Evolutionary conservation across 169 alveolate species (phyloP).

Genomic region (Cystoisospora suis): DNA sequence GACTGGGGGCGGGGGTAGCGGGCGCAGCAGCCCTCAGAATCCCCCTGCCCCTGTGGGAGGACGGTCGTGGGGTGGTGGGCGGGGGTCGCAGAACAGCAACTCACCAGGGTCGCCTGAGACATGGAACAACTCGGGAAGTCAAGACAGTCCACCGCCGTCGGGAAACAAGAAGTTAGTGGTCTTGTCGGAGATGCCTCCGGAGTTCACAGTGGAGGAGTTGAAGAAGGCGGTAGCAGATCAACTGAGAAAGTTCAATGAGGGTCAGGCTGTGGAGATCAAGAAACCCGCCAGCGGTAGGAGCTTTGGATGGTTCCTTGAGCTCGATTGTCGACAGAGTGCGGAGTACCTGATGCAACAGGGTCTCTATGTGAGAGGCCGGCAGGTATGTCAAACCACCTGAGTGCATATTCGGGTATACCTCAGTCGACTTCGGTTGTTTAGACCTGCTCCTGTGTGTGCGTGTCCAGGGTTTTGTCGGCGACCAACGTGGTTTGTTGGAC

Average conservation of each 20-base stretch:
- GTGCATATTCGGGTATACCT: neutral
- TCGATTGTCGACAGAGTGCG: slow-evolving; percentile 41
- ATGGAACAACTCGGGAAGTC: neutral
- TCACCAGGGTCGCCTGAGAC: neutral
- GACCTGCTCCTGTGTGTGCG: neutral
- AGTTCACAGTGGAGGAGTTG: slow-evolving; percentile 29
- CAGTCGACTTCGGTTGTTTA: neutral
- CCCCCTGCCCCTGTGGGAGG: neutral
- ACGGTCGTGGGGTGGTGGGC: neutral
- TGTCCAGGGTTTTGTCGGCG: neutral
- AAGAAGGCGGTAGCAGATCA: slow-evolving; percentile 9
- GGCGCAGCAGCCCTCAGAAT: neutral
- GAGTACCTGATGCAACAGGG: slow-evolving; percentile 48
- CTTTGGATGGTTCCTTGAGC: slow-evolving; percentile 44
- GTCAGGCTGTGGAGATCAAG: slow-evolving; percentile 30
- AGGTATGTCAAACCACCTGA: slow-evolving; percentile 23
- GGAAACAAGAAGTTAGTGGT: slow-evolving; percentile 21
- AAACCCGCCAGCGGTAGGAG: slow-evolving; percentile 39
- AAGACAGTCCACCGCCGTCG: neutral
- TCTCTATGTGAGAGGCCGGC: slow-evolving; percentile 36
- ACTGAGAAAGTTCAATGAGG: slow-evolving; percentile 28
- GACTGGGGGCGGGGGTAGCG: neutral
- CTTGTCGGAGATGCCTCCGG: slow-evolving; percentile 32
- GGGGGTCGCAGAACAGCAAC: neutral
- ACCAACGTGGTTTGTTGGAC: neutral